phyloP scores from a whole-genome alignment of 2,329 filamentous ascomycete genomes.

The Calonectria leucothoes region DNA sequence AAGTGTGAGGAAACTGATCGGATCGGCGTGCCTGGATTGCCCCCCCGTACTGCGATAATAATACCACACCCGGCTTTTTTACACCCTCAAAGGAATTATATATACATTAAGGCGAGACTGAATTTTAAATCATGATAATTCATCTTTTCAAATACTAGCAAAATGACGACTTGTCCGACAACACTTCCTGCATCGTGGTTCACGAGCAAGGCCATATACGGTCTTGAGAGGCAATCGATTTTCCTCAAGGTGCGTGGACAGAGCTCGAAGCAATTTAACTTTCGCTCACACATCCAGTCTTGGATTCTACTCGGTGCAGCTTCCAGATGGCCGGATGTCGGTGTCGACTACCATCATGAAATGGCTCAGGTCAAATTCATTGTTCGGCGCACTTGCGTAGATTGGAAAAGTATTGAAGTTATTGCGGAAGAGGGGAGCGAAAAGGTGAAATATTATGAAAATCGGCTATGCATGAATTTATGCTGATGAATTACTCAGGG shows the following conservation, averaged over 20 bases:
- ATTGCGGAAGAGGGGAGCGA: neutral
- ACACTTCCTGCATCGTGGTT: slow-evolving; percentile 35
- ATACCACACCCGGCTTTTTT: neutral
- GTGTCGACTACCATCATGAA: slow-evolving; percentile 20
- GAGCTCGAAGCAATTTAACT: neutral
- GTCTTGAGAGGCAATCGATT: slow-evolving; percentile 23
- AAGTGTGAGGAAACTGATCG: neutral
- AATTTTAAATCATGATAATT: neutral
- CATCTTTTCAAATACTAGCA: neutral
- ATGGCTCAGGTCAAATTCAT: slow-evolving; percentile 27
- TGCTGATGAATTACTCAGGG: slow-evolving; percentile 15
- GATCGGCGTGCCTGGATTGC: neutral
- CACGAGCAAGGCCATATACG: slow-evolving; percentile 27
- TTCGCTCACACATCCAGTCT: slow-evolving; percentile 12
- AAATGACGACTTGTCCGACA: slow-evolving; percentile 18
- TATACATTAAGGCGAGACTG: no score
- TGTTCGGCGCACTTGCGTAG: neutral
- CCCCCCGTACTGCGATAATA: neutral
- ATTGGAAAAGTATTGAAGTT: slow-evolving; percentile 22
- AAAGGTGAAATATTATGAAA: neutral
- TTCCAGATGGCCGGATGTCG: slow-evolving; percentile 22
- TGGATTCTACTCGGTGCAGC: slow-evolving; percentile 29
- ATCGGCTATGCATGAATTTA: no score
- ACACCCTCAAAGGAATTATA: neutral
- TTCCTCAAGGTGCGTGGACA: slow-evolving; percentile 23